phyloP scores from a whole-genome alignment of 2,329 filamentous ascomycete genomes.

The Pseudopyricularia cyperi region DNA sequence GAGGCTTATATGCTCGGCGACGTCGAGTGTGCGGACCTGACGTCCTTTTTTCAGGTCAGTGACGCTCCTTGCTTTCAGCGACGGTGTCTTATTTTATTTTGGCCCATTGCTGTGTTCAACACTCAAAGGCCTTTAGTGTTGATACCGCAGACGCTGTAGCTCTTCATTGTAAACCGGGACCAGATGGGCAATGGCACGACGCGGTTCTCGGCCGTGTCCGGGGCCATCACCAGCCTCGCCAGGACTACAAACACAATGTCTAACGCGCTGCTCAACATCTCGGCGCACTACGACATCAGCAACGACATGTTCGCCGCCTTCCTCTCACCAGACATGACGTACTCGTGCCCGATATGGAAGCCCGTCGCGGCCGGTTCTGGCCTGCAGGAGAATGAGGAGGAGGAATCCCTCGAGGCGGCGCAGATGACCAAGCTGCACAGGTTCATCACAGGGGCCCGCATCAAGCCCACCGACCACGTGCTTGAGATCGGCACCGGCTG shows the following conservation, averaged over 20 bases:
- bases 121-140: background rate
- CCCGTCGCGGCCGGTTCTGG: constrained; percentile 22
- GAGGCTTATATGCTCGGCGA: constrained; percentile 64
- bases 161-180: constrained; percentile 59
- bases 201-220: constrained; percentile 43
- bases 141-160: constrained; percentile 21
- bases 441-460: constrained; percentile 51
- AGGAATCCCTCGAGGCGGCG: constrained; percentile 49
- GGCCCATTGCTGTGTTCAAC: background rate
- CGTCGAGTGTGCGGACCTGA: constrained; percentile 52
- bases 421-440: constrained; percentile 54
- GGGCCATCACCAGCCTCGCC: constrained; percentile 44
- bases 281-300: constrained; percentile 63
- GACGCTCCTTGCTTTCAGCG: background rate
- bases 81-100: no score
- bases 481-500: constrained; percentile 66
- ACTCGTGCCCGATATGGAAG: constrained; percentile 58
- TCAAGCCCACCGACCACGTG: constrained; percentile 54
- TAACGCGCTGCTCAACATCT: constrained; percentile 51
- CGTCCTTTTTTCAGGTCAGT: constrained; percentile 51
- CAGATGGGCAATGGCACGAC: constrained; percentile 52
- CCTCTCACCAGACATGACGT: constrained; percentile 64
- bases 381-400: constrained; percentile 10
- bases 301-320: constrained; percentile 68
- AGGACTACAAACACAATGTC: constrained; percentile 42